Conservation (phyloP, 2,329 filamentous ascomycete genomes). For the Penicillium hordei region DNA sequence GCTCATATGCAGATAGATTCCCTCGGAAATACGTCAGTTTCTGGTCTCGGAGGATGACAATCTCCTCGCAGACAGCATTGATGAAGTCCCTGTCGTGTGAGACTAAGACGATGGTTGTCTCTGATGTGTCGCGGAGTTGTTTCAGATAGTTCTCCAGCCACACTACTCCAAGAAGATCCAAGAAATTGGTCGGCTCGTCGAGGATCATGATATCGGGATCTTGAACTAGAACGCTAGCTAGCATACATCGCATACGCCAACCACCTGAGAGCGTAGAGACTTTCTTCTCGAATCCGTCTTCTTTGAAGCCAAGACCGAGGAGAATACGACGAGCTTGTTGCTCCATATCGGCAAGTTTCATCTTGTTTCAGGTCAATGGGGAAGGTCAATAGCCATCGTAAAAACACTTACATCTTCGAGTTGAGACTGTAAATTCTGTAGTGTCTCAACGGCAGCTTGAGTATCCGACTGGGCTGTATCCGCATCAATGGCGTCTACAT, state of each 20-base stretch:
- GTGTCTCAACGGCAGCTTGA: conserved; percentile 66
- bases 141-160: conserved; percentile 76
- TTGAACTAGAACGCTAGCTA: conserved; percentile 67
- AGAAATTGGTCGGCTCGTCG: conserved; percentile 84
- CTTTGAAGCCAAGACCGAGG: conserved; percentile 69
- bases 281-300: conserved; percentile 58
- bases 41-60: conserved; percentile 73
- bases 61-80: conserved; percentile 71
- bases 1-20: conserved; percentile 70
- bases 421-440: conserved; percentile 67
- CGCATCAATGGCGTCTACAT: conserved; percentile 57
- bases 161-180: conserved; percentile 78
- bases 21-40: conserved; percentile 72
- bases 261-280: conserved; percentile 71
- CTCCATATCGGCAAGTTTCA: conserved; percentile 63
- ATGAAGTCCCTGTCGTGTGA: conserved; percentile 84
- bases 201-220: conserved; percentile 75
- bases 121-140: conserved; percentile 52
- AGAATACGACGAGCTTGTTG: conserved; percentile 66
- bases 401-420: conserved; percentile 58
- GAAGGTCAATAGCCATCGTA: background rate
- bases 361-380: conserved; percentile 28
- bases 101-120: conserved; percentile 70
- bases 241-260: conserved; percentile 69
- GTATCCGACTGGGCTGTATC: conserved; percentile 63